These are phyloP conservation scores for Phaseolus lunatus DNA, from an alignment of 306 rosid genomes.

Conservation along the genomic window DNA sequence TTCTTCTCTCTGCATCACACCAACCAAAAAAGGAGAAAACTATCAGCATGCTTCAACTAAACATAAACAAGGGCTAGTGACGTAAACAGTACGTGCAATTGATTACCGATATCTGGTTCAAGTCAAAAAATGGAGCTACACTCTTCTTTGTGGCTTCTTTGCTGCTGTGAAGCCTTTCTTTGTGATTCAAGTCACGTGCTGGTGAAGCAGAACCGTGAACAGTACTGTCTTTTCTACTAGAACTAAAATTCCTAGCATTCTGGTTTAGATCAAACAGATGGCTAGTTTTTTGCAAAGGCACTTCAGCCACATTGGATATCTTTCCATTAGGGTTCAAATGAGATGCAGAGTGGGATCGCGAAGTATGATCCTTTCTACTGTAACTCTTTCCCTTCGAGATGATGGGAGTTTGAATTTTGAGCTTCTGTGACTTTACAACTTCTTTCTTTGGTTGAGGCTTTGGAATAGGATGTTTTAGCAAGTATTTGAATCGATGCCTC, in stretches of 20 bases:
- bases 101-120: conserved; percentile 95
- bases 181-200: conserved; percentile 63
- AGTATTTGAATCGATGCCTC: conserved; percentile 68
- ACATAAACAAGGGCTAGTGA: conserved; percentile 23
- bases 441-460: conserved; percentile 56
- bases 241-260: conserved; percentile 56
- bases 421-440: conserved; percentile 46
- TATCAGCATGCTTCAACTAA: conserved; percentile 34
- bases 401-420: conserved; percentile 49
- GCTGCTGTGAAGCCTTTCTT: conserved; percentile 63
- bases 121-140: conserved; percentile 69
- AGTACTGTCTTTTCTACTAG: conserved; percentile 55
- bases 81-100: conserved; percentile 8
- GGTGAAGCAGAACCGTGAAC: conserved; percentile 50
- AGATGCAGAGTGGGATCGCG: conserved; percentile 40
- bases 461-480: conserved; percentile 55
- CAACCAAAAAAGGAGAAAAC: neutral
- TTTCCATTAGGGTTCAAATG: conserved; percentile 64
- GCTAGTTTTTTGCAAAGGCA: conserved; percentile 48
- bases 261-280: conserved; percentile 69
- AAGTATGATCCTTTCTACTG: conserved; percentile 58
- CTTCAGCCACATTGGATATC: conserved; percentile 49
- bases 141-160: conserved; percentile 70
- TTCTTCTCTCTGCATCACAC: conserved; percentile 71
- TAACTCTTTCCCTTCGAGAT: conserved; percentile 58